phyloP scores from a whole-genome alignment of 1,284 basidiomycete species.

The Moesziomyces antarcticus region DNA sequence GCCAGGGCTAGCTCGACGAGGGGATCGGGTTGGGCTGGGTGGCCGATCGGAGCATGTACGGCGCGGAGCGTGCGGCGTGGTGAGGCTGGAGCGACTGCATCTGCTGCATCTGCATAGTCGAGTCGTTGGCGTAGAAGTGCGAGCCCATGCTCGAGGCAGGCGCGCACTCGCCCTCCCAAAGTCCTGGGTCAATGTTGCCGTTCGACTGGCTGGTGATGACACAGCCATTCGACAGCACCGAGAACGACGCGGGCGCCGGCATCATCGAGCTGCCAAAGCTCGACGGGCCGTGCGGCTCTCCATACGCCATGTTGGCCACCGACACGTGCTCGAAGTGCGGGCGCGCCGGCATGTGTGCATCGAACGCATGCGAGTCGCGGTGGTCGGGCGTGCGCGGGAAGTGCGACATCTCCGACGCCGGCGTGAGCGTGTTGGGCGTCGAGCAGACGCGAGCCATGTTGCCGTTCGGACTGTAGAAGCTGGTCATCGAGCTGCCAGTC shows the following conservation, averaged over 20 bases:
- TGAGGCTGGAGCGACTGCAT: slow-evolving; percentile 8
- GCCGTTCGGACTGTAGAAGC: slow-evolving; percentile 27
- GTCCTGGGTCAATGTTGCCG: slow-evolving; percentile 24
- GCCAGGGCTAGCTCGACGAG: not conserved
- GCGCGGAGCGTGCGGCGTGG: slow-evolving; percentile 11
- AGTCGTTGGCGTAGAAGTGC: slow-evolving; percentile 19
- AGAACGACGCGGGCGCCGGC: slow-evolving; percentile 1
- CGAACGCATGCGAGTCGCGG: slow-evolving; percentile 17
- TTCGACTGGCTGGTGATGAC: slow-evolving; percentile 6
- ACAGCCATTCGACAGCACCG: slow-evolving; percentile 18
- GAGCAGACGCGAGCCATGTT: slow-evolving; percentile 20
- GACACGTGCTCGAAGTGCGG: slow-evolving; percentile 27
- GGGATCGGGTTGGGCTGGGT: slow-evolving; percentile 15
- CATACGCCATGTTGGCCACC: slow-evolving; percentile 23
- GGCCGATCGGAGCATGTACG: slow-evolving; percentile 11
- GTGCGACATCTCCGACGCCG: slow-evolving; percentile 22
- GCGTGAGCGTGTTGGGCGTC: slow-evolving; percentile 28
- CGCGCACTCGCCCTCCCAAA: slow-evolving; percentile 15
- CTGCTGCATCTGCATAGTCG: slow-evolving; percentile 8
- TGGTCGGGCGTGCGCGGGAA: slow-evolving; percentile 42
- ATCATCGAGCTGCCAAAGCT: slow-evolving; percentile 12
- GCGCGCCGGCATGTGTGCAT: slow-evolving; percentile 5
- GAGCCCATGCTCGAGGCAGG: slow-evolving; percentile 13
- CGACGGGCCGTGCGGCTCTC: slow-evolving; percentile 5
- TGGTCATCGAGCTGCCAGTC: slow-evolving; percentile 16